Base-by-base conservation (phyloP, 225 moss, liverwort and hornwort genomes). In the Straminergon stramineum region DNA sequence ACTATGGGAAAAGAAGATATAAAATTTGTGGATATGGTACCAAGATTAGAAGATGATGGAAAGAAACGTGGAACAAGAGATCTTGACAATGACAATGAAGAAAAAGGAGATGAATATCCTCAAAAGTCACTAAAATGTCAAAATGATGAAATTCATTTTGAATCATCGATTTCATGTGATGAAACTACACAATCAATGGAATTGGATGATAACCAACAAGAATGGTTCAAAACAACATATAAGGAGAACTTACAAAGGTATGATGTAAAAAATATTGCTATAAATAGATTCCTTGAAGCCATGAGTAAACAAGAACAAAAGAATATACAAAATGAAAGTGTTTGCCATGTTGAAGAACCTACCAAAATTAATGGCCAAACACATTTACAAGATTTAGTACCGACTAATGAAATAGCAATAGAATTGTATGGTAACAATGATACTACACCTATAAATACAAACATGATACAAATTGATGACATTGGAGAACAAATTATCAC, bases 211-310 rank as follows among this genome's bases (percentile, higher is more conserved):
- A 73, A 8, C 20, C 58, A 89, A 82, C 82, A 83, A 65, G 41
- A 66, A 31, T 39, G 17, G 7, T 84, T 89, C 48, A 89, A 89
- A 76, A 52, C 53, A 60, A 75, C 84, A 79, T 81, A 89, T 20
- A 80, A 87, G 1, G 84, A 82, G 9, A 82, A 84, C 7, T 10
- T 85, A 24, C 75, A 87, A 18, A n/a, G 0, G 4, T 30, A 81
- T 45, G 56, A 92, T 4, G 55, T 87, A 11, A 91, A 92, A 70
- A 87, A 91, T 22, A 56, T 89, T 87, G 81, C 89, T 16, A 85
- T 87, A 53, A 87, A 84, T 34, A 81, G 18, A 51, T 92, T 89
- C 26, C 64, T 89, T 35, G 85, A 91, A 91, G 89, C 89, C 2
- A 89, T 89, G 75, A 69, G 2, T 52, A 92, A 92, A 41, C 85